These are phyloP conservation scores for Fusarium phyllophilum DNA, from an alignment of 2,329 filamentous ascomycete species.

Conservation along the genomic window DNA sequence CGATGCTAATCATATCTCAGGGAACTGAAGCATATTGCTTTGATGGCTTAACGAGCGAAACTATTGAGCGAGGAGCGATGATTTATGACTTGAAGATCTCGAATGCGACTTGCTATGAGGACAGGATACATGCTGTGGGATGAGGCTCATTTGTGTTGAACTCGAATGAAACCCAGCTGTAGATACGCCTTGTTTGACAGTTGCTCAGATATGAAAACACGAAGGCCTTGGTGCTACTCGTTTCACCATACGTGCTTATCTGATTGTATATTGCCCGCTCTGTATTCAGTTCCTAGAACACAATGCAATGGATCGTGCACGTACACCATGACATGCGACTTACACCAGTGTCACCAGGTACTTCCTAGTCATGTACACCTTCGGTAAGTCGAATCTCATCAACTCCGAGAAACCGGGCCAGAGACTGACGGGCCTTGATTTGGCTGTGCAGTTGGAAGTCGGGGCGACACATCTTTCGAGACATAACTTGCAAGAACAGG, in stretches of 20 bases:
- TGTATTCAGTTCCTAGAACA: not conserved
- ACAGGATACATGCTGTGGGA: not conserved
- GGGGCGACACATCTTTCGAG: not conserved
- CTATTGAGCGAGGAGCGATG: not conserved
- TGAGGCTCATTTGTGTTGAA: not conserved
- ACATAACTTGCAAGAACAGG: not conserved
- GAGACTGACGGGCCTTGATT: not conserved
- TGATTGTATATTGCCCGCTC: not conserved
- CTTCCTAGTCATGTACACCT: not conserved
- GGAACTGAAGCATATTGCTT: slow-evolving; percentile 64
- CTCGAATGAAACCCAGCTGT: not conserved
- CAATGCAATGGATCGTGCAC: not conserved
- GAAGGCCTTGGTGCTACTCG: not conserved
- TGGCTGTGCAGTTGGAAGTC: not conserved
- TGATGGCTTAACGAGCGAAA: slow-evolving; percentile 55
- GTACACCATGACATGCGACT: not conserved
- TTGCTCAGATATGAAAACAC: not conserved
- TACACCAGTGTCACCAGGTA: not conserved
- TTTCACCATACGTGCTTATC: not conserved
- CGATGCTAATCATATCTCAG: slow-evolving; percentile 42
- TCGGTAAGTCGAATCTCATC: not conserved
- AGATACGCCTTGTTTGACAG: not conserved
- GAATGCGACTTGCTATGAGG: not conserved
- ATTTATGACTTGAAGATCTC: slow-evolving; percentile 4
- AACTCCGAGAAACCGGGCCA: not conserved